Evolutionary conservation across 495 filamentous ascomycete species (phyloP).

Genomic region (Xylaria sp.): DNA sequence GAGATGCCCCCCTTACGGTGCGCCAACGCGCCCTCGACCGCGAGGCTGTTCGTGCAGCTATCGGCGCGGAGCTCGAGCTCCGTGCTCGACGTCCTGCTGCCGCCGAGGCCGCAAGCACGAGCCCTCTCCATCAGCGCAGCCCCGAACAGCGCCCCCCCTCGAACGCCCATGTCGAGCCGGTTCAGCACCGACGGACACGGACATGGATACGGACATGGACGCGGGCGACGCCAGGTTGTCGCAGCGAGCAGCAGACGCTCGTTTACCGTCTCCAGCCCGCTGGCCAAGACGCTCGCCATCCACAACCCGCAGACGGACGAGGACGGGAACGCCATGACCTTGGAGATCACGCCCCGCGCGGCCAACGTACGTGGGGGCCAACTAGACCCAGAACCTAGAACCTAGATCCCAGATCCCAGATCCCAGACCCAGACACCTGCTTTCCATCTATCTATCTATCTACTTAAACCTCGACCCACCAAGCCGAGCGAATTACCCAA

Average conservation of each 20-base stretch:
- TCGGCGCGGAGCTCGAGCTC: slow-evolving; percentile 37
- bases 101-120: slow-evolving; percentile 29
- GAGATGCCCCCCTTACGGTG: slow-evolving; percentile 47
- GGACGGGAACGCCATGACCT: slow-evolving; percentile 78
- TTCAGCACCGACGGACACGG: not conserved
- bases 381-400: no score
- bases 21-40: slow-evolving; percentile 46
- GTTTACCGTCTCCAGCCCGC: slow-evolving; percentile 43
- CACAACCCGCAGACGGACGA: slow-evolving; percentile 74
- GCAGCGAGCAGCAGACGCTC: slow-evolving; percentile 10
- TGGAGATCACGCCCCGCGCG: slow-evolving; percentile 83
- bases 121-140: slow-evolving; percentile 25
- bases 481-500: no score
- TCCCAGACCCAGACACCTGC: no score
- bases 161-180: slow-evolving; percentile 23
- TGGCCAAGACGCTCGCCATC: slow-evolving; percentile 49
- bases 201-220: no score
- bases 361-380: slow-evolving; percentile 73
- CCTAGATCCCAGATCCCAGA: no score
- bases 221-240: not conserved
- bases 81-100: slow-evolving; percentile 50
- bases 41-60: slow-evolving; percentile 49
- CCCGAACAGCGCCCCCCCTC: not conserved
- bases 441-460: no score
- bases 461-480: no score